A percentile compares a stretch with the other conserved stretches of the same genome.
These are phyloP conservation scores for Dryadomyces quercus-mongolicae DNA, from an alignment of 2,329 filamentous ascomycete genomes.

Conservation along the genomic window DNA sequence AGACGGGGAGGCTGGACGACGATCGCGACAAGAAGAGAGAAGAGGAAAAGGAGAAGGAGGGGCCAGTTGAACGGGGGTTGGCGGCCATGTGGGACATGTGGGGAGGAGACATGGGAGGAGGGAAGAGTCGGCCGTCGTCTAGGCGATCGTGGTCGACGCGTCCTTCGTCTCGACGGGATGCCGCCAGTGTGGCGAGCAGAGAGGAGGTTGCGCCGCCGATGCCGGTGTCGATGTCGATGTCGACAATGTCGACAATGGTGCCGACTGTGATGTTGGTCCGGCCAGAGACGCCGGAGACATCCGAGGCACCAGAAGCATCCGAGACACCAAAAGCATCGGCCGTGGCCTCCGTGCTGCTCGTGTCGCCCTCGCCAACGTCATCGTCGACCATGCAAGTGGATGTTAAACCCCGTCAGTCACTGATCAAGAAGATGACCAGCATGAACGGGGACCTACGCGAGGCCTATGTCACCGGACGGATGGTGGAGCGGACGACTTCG, in stretches of 20 bases:
- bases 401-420: background rate
- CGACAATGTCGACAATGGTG: background rate
- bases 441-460: background rate
- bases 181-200: background rate
- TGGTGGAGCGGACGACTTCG: no score
- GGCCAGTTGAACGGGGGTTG: background rate
- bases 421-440: background rate
- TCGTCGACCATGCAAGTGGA: no score
- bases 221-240: background rate
- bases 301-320: background rate
- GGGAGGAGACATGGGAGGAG: background rate
- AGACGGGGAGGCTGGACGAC: conserved; percentile 18
- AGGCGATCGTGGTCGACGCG: background rate
- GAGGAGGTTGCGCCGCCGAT: no score
- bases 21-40: background rate
- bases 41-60: background rate
- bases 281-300: background rate
- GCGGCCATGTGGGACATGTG: background rate
- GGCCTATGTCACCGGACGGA: background rate
- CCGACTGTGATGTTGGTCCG: background rate
- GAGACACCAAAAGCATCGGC: background rate
- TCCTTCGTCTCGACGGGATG: background rate
- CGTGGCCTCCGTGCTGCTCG: no score
- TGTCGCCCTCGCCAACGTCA: no score
- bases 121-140: background rate